These are phyloP conservation scores for Aureobasidium sp. DNA, from an alignment of 2,329 filamentous ascomycete genomes.

Conservation along the genomic window DNA sequence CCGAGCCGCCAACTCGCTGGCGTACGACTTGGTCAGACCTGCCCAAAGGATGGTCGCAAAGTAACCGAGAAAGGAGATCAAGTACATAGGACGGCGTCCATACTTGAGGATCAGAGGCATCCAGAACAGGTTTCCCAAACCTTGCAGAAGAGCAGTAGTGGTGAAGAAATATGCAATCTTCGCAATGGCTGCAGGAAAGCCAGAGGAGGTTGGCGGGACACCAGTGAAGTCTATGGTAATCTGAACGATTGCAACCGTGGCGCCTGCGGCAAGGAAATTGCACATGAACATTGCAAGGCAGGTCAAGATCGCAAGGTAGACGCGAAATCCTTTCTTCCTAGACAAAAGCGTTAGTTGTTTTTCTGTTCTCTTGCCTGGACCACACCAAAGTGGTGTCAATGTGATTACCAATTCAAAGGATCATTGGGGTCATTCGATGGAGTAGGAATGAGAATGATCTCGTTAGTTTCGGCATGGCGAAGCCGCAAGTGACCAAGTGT, in stretches of 20 bases:
- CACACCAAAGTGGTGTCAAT: not conserved
- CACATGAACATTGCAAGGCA: slow-evolving; percentile 50
- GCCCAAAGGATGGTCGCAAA: not conserved
- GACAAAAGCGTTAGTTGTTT: too few relatives aligned
- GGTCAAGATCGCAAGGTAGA: slow-evolving; percentile 45
- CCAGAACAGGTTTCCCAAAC: not conserved
- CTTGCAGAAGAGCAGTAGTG: not conserved
- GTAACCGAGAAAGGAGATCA: not conserved
- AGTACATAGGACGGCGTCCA: not conserved
- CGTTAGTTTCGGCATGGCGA: not conserved
- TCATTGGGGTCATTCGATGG: not conserved
- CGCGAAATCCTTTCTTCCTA: slow-evolving; percentile 38
- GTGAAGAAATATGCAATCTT: not conserved
- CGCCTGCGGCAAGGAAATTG: slow-evolving; percentile 52
- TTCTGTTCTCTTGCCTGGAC: too few relatives aligned
- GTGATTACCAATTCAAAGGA: not conserved
- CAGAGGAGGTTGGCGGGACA: not conserved
- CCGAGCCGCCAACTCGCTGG: slow-evolving; percentile 36
- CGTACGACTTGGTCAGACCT: slow-evolving; percentile 17
- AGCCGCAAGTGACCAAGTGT: not conserved
- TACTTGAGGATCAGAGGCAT: not conserved
- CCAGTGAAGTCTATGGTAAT: slow-evolving; percentile 39
- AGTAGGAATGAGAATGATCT: not conserved
- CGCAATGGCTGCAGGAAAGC: not conserved
- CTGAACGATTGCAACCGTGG: slow-evolving; percentile 45